Conservation (phyloP, 352 stramenopile species). For the Globisporangium barbulae region DNA sequence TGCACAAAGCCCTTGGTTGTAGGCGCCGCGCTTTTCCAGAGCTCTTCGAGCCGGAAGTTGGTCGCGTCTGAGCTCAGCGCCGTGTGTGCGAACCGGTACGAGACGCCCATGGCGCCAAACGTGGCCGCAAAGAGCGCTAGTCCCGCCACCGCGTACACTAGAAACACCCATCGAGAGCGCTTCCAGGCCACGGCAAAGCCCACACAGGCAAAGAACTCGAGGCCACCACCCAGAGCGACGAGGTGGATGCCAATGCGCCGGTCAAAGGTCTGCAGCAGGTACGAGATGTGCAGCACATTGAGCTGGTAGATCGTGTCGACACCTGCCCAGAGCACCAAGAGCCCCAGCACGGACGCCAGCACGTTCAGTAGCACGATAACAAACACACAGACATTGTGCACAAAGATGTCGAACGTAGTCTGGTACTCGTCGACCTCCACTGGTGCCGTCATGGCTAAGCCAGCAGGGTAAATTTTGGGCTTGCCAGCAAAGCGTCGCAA, state of each 20-base stretch:
- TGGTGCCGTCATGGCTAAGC: background rate
- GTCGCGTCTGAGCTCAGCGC: slow-evolving; percentile 5
- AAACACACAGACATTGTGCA: slow-evolving; percentile 10
- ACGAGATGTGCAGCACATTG: slow-evolving; percentile 67
- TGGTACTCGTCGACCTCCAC: slow-evolving; percentile 12
- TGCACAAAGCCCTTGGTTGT: slow-evolving; percentile 45
- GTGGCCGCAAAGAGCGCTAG: slow-evolving; percentile 37
- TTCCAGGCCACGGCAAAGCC: slow-evolving; percentile 31
- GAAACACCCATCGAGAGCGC: slow-evolving; percentile 21
- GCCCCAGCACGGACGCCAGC: slow-evolving; percentile 19
- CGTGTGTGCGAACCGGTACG: slow-evolving; percentile 29
- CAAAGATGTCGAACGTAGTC: slow-evolving; percentile 8
- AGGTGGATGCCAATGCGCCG: slow-evolving; percentile 50
- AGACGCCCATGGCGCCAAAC: slow-evolving; percentile 37
- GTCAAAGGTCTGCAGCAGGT: slow-evolving; percentile 52
- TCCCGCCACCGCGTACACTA: slow-evolving; percentile 29
- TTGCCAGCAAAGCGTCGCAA: slow-evolving; percentile 25
- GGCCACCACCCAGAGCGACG: slow-evolving; percentile 26
- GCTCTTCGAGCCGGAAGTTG: slow-evolving; percentile 13
- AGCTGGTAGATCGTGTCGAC: slow-evolving; percentile 58
- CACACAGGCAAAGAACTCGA: slow-evolving; percentile 35
- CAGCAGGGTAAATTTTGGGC: background rate
- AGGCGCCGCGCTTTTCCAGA: slow-evolving; percentile 30
- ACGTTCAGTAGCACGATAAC: slow-evolving; percentile 24
- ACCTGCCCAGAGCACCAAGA: slow-evolving; percentile 39